phyloP scores from a whole-genome alignment of 352 stramenopile genomes.

The Phytophthora lateralis region DNA sequence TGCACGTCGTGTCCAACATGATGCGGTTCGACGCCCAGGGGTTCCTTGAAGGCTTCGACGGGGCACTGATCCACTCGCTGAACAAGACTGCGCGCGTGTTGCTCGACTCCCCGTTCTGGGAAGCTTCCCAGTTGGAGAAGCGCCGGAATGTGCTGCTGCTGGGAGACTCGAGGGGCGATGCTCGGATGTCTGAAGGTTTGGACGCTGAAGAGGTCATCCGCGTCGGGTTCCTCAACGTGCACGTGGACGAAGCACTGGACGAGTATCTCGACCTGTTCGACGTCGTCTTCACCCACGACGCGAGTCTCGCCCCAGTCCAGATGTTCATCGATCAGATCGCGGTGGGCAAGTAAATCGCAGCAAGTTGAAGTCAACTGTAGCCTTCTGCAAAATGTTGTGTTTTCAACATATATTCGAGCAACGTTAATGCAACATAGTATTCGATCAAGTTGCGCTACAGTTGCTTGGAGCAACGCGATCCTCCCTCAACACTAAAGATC shows the following conservation, averaged over 20 bases:
- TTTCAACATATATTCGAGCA: constrained; percentile 1
- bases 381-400: neutral
- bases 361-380: constrained; percentile 3
- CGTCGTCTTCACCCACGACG: constrained; percentile 74
- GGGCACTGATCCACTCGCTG: constrained; percentile 70
- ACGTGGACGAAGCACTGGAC: constrained; percentile 66
- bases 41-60: constrained; percentile 57
- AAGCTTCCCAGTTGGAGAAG: constrained; percentile 49
- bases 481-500: constrained; percentile 17
- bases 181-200: constrained; percentile 61
- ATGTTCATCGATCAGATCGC: constrained; percentile 55
- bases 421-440: constrained; percentile 7
- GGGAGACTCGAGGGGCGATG: constrained; percentile 67
- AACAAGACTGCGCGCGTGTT: constrained; percentile 83
- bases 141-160: constrained; percentile 73
- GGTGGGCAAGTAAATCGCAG: neutral
- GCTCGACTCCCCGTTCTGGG: constrained; percentile 63
- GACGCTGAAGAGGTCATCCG: constrained; percentile 64
- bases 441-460: neutral
- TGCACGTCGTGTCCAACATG: constrained; percentile 82
- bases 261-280: constrained; percentile 71
- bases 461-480: constrained; percentile 1
- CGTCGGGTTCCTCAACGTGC: constrained; percentile 73
- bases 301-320: constrained; percentile 52
- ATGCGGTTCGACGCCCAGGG: constrained; percentile 65